A percentile compares a stretch with the other conserved stretches of the same genome.
Evolutionary conservation across 2,329 filamentous ascomycete species (phyloP).

Genomic region (Aspergillus sclerotialis): DNA sequence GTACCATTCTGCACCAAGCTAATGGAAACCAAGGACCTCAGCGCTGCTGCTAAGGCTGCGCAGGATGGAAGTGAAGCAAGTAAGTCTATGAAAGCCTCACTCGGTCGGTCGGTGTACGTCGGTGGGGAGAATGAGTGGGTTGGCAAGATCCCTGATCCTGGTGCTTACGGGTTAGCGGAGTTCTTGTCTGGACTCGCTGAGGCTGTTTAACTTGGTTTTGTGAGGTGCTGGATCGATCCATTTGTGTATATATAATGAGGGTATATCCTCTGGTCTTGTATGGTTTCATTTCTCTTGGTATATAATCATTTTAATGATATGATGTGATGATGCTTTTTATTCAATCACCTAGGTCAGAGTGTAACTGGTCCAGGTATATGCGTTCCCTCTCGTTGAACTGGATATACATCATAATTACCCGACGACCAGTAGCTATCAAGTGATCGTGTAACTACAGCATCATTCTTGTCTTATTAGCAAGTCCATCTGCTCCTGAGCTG

Average conservation of each 20-base stretch:
- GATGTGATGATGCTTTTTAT: no score
- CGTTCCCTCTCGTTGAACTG: no score
- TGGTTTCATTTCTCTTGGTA: slow-evolving; percentile 6
- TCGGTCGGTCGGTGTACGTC: slow-evolving; percentile 78
- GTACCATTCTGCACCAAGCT: slow-evolving; percentile 78
- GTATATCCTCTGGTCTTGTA: slow-evolving; percentile 22
- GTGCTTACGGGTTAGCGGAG: slow-evolving; percentile 70
- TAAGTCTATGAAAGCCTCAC: slow-evolving; percentile 83
- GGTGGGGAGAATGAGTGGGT: slow-evolving; percentile 59
- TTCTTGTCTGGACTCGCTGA: slow-evolving; percentile 75
- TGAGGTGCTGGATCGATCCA: neutral
- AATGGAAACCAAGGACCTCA: slow-evolving; percentile 56
- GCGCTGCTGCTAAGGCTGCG: slow-evolving; percentile 68
- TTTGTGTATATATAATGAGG: slow-evolving; percentile 9
- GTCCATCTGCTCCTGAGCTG: no score
- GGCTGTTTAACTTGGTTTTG: slow-evolving; percentile 30
- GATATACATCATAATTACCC: no score
- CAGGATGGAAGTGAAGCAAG: slow-evolving; percentile 71
- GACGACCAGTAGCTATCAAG: no score
- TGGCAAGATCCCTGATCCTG: slow-evolving; percentile 67
- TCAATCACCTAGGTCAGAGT: no score
- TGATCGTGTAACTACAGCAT: no score
- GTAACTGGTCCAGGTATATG: no score
- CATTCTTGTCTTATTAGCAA: no score
- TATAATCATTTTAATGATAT: slow-evolving; percentile 4